phyloP scores from a whole-genome alignment of 176 grass and related monocot genomes.

The Stipa capillata region DNA sequence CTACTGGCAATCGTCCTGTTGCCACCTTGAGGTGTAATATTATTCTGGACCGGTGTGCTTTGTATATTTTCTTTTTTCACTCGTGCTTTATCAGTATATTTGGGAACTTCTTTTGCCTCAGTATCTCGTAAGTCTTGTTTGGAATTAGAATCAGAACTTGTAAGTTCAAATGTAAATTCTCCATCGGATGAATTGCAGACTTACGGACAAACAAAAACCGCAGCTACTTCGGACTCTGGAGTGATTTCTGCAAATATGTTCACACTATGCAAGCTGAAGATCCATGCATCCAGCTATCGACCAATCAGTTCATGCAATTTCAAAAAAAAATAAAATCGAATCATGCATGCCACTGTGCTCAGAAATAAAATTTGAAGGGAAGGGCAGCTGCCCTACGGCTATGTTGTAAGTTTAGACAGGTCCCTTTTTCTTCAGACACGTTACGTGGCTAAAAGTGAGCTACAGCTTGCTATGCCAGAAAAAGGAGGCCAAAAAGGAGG shows the following conservation, averaged over 20 bases:
- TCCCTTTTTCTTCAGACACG: neutral
- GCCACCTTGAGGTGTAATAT: too few species aligned
- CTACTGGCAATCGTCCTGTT: too few species aligned
- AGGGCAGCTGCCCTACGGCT: neutral
- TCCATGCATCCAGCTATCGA: neutral
- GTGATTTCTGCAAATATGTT: neutral
- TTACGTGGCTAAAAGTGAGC: slow-evolving; percentile 31
- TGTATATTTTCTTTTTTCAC: too few species aligned
- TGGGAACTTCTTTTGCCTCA: too few species aligned
- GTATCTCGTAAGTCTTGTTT: too few species aligned
- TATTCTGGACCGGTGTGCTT: too few species aligned
- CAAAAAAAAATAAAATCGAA: slow-evolving; percentile 33
- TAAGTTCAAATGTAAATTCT: too few species aligned
- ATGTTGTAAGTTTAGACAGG: neutral
- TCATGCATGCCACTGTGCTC: neutral
- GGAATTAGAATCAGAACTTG: too few species aligned
- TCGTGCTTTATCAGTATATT: too few species aligned
- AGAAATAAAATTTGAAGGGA: neutral
- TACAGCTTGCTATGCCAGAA: slow-evolving; percentile 7
- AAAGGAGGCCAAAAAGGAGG: neutral
- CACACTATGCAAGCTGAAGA: neutral
- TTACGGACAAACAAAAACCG: too few species aligned
- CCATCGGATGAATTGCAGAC: too few species aligned
- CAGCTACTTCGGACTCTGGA: too few species aligned
- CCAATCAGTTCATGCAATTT: neutral